Base-by-base conservation (phyloP, 1,139 yeast genomes). In the Geotrichum aggregatum region DNA sequence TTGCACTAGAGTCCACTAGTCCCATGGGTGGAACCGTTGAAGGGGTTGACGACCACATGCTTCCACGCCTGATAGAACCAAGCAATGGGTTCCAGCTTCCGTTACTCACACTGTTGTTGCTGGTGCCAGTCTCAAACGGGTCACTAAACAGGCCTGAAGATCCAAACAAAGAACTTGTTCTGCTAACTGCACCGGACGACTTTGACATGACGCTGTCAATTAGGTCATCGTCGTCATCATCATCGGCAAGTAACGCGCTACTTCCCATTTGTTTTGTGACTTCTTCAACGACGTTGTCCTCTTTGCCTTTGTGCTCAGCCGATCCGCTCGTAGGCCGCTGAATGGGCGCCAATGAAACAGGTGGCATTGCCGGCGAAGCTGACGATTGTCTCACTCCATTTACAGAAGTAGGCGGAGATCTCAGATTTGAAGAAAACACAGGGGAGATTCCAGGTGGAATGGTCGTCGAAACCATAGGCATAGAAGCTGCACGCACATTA, bases 241-340 rank as follows among this genome's bases (percentile, higher is more conserved):
- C 62, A 44, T 59, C 64, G 2, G 54, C 61, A 13, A 58, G 44
- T 22, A 62, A 51, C 16, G 60, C 56, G 18, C 58, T 52, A 18
- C 61, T 56, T 8, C 64, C 63, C 57, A 62, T 56, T 26, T 59
- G 58, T n/a, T 63, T 56, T 26, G 57, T 56, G 30, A 59, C 46
- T 47, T 59, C 63, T 44, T 58, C 62, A 18, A 56, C 56, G 11
- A 58, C 58, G 31, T 54, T 56, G 28, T 49, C 54, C 41, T 49
- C 52, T 30, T 35, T 39, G 3, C 26, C 24, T 30, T 42, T 45
- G 22, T 28, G 47, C 18, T 50, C 50, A 14, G 40, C 18, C 14
- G 51, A 19, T 5, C 52, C 54, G 41, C 58, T 54, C 2, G 50
- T 49, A 8, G 58, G 58, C 10, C 58, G 52, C 42, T 52, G 54